Evolutionary conservation across 306 rosid species (phyloP).

Genomic region (Quercus variabilis): DNA sequence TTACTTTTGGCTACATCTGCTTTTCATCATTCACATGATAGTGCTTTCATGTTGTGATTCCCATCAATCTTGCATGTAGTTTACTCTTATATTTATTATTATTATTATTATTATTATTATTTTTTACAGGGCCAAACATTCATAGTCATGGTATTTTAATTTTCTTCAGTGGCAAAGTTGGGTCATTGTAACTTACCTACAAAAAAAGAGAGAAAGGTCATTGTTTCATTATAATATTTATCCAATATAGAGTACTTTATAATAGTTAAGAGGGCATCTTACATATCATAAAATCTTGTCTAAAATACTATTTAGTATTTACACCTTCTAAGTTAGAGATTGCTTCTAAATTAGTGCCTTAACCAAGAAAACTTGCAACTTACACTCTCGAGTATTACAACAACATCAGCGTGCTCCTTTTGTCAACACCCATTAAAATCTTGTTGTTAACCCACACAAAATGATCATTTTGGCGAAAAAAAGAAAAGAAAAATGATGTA

Average conservation of each 20-base stretch:
- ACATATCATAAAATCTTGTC: too few species aligned
- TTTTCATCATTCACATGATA: neutral
- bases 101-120: neutral
- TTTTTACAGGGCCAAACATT: neutral
- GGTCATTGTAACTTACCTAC: neutral
- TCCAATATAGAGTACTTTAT: neutral
- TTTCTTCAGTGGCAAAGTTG: neutral
- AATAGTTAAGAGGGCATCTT: neutral
- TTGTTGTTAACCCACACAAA: too few species aligned
- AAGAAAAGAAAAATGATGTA: too few species aligned
- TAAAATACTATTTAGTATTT: too few species aligned
- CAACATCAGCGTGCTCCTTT: too few species aligned
- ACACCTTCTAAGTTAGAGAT: too few species aligned
- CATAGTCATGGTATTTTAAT: neutral
- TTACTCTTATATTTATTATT: neutral
- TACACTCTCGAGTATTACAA: too few species aligned
- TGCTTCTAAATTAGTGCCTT: too few species aligned
- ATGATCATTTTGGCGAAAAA: too few species aligned
- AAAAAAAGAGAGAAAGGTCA: too few species aligned
- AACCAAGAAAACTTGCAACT: too few species aligned
- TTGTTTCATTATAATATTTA: neutral
- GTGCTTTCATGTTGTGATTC: neutral
- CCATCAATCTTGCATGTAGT: neutral
- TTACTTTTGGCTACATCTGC: neutral
- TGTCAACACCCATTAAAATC: too few species aligned